These are phyloP conservation scores for Termitomyces sp. DNA, from an alignment of 768 basidiomycete species.

Conservation along the genomic window DNA sequence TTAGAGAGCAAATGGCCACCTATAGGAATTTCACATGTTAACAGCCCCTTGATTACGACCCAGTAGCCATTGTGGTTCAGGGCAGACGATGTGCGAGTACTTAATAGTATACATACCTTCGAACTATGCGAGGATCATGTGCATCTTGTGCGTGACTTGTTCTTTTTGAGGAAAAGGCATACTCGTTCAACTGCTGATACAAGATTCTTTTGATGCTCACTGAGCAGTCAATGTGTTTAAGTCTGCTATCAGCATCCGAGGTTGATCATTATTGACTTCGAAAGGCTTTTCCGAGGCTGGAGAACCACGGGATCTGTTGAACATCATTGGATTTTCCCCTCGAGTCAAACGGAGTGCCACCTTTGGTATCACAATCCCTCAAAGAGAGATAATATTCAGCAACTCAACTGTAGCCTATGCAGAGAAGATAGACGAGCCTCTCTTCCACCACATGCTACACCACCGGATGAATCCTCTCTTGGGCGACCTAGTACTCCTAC, in stretches of 20 bases:
- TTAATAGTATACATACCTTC: not conserved
- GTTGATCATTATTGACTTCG: not conserved
- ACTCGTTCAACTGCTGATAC: not conserved
- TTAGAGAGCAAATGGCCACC: conserved; percentile 26
- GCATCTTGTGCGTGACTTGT: not conserved
- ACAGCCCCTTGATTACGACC: too few species aligned
- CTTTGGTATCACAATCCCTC: not conserved
- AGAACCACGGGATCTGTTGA: not conserved
- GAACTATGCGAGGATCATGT: not conserved
- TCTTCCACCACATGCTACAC: not conserved
- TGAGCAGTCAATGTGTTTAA: not conserved
- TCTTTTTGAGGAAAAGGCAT: not conserved
- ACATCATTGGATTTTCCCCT: not conserved
- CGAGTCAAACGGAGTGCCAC: not conserved
- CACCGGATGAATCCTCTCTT: not conserved
- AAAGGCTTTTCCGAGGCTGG: not conserved
- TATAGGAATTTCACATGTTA: not conserved
- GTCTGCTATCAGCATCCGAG: not conserved
- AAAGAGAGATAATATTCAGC: not conserved
- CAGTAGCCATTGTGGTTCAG: not conserved
- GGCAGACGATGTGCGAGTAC: not conserved
- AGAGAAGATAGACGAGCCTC: not conserved
- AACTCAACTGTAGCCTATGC: not conserved
- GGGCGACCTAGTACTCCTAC: not conserved
- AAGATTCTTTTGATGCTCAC: not conserved